Evolutionary conservation across 1,284 basidiomycete genomes (phyloP).

Genomic region (Trichosporon sp.): DNA sequence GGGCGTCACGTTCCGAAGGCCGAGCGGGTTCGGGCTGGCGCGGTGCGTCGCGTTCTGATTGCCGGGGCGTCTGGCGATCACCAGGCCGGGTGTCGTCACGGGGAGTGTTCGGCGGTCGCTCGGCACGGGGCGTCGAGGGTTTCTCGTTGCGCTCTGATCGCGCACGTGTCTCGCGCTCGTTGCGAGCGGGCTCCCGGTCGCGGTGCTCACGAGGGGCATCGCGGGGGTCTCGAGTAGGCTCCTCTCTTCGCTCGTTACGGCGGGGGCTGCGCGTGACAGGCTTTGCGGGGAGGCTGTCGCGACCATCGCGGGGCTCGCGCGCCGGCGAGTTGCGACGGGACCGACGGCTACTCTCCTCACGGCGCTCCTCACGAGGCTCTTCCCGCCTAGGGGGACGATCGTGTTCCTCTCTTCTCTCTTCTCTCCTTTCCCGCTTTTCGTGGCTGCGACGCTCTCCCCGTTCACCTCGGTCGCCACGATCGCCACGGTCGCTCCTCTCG

Average conservation of each 20-base stretch:
- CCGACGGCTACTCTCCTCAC: not conserved
- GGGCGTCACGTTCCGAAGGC: not conserved
- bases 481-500: slow-evolving; percentile 8
- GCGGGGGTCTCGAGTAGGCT: slow-evolving; percentile 1
- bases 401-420: slow-evolving; percentile 6
- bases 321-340: slow-evolving; percentile 4
- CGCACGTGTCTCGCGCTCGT: not conserved
- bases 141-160: not conserved
- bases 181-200: not conserved
- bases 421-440: not conserved
- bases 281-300: not conserved
- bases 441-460: not conserved
- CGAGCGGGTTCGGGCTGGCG: not conserved
- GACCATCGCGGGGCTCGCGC: not conserved
- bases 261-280: not conserved
- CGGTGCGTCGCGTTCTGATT: not conserved
- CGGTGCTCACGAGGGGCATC: not conserved
- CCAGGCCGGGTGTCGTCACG: slow-evolving; percentile 3
- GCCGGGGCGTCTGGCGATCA: not conserved
- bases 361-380: slow-evolving; percentile 3
- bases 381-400: not conserved
- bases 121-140: not conserved
- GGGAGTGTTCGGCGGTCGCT: not conserved
- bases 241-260: slow-evolving; percentile 7
- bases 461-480: not conserved